phyloP scores from a whole-genome alignment of 176 grass and related monocot genomes.

The Rhipidocladum racemiflorum region DNA sequence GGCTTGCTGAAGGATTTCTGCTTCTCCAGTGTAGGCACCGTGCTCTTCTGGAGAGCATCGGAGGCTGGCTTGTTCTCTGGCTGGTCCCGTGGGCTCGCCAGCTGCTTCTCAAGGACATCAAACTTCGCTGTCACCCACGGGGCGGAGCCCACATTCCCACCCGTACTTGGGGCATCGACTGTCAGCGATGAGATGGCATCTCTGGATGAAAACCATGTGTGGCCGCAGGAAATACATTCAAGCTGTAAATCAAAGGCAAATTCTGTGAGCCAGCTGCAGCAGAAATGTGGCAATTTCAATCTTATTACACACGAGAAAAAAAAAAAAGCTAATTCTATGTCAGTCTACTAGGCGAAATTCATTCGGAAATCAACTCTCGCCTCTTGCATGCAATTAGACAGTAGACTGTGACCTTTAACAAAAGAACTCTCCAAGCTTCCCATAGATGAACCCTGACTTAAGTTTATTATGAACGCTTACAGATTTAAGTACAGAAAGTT shows the following conservation, averaged over 20 bases:
- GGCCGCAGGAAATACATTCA: conserved; percentile 76
- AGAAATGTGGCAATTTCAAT: conserved; percentile 1
- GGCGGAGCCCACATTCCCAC: conserved; percentile 61
- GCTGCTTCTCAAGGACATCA: conserved; percentile 75
- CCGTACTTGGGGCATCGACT: conserved; percentile 48
- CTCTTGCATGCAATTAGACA: neutral
- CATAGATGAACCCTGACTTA: neutral
- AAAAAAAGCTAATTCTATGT: neutral
- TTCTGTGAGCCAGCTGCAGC: neutral
- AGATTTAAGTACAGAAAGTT: neutral
- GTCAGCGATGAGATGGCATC: conserved; percentile 77
- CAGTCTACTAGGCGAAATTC: neutral
- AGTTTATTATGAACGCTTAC: neutral
- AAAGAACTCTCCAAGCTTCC: neutral
- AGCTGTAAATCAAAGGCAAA: conserved; percentile 45
- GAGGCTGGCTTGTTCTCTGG: conserved; percentile 43
- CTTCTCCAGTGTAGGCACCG: conserved; percentile 58
- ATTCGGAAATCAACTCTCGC: neutral
- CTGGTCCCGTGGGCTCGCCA: conserved; percentile 58
- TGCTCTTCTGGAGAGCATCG: conserved; percentile 54
- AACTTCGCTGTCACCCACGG: conserved; percentile 82
- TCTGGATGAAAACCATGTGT: conserved; percentile 69
- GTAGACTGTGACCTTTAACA: neutral
- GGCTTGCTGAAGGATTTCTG: conserved; percentile 54
- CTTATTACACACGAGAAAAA: neutral